phyloP scores from a whole-genome alignment of 1,284 basidiomycete species.

The Puccinia coronata region DNA sequence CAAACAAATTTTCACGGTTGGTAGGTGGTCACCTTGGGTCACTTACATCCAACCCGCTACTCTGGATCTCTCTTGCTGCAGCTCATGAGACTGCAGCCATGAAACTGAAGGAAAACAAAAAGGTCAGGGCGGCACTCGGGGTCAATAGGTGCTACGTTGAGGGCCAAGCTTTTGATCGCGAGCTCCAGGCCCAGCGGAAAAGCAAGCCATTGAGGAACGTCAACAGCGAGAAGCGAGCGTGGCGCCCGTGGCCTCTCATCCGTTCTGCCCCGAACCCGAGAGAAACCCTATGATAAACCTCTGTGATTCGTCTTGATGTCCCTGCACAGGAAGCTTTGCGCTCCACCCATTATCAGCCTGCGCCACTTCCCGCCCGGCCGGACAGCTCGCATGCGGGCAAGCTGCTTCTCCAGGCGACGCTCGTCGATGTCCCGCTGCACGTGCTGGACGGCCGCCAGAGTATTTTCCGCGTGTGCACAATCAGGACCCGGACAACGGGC shows the following conservation, averaged over 20 bases:
- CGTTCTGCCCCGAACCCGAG: neutral
- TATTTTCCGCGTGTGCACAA: no score
- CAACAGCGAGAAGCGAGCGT: conserved; percentile 22
- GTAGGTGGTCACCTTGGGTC: no score
- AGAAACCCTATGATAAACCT: conserved; percentile 27
- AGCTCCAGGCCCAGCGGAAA: conserved; percentile 53
- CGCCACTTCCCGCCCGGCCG: no score
- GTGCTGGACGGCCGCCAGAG: no score
- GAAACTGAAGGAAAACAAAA: conserved; percentile 77
- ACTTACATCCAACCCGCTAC: conserved; percentile 62
- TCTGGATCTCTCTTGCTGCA: conserved; percentile 60
- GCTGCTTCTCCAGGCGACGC: no score
- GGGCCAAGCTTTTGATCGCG: conserved; percentile 65
- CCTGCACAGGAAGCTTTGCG: no score
- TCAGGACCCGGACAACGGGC: no score
- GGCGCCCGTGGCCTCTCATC: neutral
- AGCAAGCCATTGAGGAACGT: conserved; percentile 34
- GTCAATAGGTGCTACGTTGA: conserved; percentile 78
- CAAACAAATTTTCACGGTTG: no score
- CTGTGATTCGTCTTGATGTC: no score
- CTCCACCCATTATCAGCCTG: no score
- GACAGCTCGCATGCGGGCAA: no score
- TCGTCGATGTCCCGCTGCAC: no score
- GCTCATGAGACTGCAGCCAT: conserved; percentile 83
- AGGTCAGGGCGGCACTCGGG: conserved; percentile 80